Conservation (phyloP, 257 asterid species). For the Gentiana macrophylla region DNA sequence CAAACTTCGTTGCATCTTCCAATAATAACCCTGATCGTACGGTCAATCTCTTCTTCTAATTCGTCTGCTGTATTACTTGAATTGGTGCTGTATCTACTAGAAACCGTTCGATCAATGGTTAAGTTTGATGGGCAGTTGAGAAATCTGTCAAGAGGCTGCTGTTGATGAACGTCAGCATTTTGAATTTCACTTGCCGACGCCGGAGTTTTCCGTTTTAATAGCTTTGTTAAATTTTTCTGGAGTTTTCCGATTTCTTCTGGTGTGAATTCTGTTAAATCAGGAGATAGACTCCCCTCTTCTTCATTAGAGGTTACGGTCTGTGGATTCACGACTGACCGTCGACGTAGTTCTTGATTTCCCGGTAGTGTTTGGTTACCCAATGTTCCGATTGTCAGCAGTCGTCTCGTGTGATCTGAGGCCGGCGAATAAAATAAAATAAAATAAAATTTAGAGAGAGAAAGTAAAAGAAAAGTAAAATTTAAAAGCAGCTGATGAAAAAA, state of each 20-base stretch:
- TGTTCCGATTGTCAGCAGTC: slow-evolving; percentile 69
- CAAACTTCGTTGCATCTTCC: slow-evolving; percentile 81
- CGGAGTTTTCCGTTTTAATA: slow-evolving; percentile 41
- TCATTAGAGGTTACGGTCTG: slow-evolving; percentile 22
- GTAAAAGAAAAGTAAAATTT: too few species aligned
- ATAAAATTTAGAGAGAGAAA: too few species aligned
- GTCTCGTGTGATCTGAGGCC: slow-evolving; percentile 26
- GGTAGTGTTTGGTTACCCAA: slow-evolving; percentile 40
- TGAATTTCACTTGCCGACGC: slow-evolving; percentile 13
- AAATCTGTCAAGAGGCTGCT: slow-evolving; percentile 71
- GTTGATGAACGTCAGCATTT: slow-evolving; percentile 5
- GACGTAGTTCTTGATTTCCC: slow-evolving; percentile 20
- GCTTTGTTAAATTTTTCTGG: slow-evolving; percentile 53
- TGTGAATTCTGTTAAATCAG: slow-evolving; percentile 73
- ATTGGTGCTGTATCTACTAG: slow-evolving; percentile 39
- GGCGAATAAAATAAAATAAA: too few species aligned
- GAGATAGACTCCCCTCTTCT: slow-evolving; percentile 36
- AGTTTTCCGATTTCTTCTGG: slow-evolving; percentile 67
- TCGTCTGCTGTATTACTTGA: slow-evolving; percentile 22
- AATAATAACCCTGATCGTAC: slow-evolving; percentile 75
- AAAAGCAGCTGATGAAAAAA: too few species aligned
- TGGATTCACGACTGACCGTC: slow-evolving; percentile 1
- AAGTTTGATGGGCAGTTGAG: slow-evolving; percentile 90
- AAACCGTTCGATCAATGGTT: slow-evolving; percentile 61
- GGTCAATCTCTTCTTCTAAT: slow-evolving; percentile 78